Evolutionary conservation across 1,284 basidiomycete genomes (phyloP).

Genomic region (Coniferiporia weirii): DNA sequence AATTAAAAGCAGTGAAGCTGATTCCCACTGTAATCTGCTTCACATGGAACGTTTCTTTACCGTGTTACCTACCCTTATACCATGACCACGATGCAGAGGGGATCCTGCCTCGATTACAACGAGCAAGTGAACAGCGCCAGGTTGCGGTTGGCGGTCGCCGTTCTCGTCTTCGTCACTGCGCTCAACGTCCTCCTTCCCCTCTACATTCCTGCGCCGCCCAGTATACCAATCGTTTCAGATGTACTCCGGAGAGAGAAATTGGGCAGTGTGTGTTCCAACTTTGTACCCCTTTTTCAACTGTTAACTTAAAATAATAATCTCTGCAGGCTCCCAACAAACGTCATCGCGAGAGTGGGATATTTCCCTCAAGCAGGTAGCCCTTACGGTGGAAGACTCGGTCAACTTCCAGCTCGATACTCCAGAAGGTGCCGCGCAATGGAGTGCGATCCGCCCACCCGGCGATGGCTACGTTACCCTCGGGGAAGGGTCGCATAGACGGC

Average conservation of each 20-base stretch:
- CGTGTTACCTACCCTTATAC: background rate
- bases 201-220: conserved; percentile 7
- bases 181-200: conserved; percentile 14
- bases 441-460: conserved; percentile 9
- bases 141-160: background rate
- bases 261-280: background rate
- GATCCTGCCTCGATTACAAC: too few species aligned
- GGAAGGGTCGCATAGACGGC: background rate
- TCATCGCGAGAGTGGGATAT: background rate
- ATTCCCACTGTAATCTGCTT: background rate
- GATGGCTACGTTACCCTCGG: conserved; percentile 15
- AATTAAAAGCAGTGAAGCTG: background rate
- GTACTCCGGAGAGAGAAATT: background rate
- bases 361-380: conserved; percentile 8
- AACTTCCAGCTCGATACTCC: conserved; percentile 16
- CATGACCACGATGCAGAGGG: background rate
- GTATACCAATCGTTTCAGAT: background rate
- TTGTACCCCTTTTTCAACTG: background rate
- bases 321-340: background rate
- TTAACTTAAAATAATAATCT: background rate
- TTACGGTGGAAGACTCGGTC: conserved; percentile 18
- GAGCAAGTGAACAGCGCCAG: background rate
- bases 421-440: conserved; percentile 17
- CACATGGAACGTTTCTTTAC: background rate
- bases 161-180: conserved; percentile 3